phyloP scores from a whole-genome alignment of 768 basidiomycete genomes.

The Royoungia palumana region DNA sequence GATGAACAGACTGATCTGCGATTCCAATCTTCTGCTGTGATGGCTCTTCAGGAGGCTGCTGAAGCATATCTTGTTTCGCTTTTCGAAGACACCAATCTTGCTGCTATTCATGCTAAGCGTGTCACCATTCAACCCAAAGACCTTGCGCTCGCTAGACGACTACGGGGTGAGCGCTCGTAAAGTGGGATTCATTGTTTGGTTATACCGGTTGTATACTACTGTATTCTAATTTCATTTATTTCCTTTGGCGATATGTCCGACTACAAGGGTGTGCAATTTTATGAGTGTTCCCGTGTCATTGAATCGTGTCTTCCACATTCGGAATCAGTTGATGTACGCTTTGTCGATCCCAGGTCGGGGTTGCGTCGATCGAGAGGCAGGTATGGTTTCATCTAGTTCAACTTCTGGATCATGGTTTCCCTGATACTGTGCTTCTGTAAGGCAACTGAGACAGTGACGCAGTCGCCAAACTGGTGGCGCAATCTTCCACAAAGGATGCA shows the following conservation, averaged over 20 bases:
- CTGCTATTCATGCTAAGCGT: constrained; percentile 81
- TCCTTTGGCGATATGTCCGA: not conserved
- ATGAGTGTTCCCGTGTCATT: too few relatives aligned
- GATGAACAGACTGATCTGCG: constrained; percentile 62
- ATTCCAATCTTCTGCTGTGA: constrained; percentile 86
- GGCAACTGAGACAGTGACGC: too few relatives aligned
- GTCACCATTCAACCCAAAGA: constrained; percentile 82
- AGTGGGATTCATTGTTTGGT: not conserved
- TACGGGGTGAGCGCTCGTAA: constrained; percentile 74
- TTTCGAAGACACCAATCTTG: constrained; percentile 77
- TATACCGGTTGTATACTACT: constrained; percentile 21
- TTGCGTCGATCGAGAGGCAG: too few relatives aligned
- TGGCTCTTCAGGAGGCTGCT: constrained; percentile 81
- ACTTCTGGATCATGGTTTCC: too few relatives aligned
- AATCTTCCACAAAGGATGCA: too few relatives aligned
- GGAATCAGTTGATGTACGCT: too few relatives aligned
- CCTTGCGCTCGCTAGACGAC: constrained; percentile 69
- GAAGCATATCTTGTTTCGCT: constrained; percentile 75
- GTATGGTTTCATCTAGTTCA: too few relatives aligned
- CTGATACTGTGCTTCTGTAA: too few relatives aligned
- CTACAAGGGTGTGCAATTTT: too few relatives aligned
- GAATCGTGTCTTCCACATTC: too few relatives aligned
- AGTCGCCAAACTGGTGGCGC: too few relatives aligned
- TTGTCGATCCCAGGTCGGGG: too few relatives aligned
- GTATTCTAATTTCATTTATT: constrained; percentile 16